These are phyloP conservation scores for Geotrichum candidum DNA, from an alignment of 1,139 yeast species.

Conservation along the genomic window DNA sequence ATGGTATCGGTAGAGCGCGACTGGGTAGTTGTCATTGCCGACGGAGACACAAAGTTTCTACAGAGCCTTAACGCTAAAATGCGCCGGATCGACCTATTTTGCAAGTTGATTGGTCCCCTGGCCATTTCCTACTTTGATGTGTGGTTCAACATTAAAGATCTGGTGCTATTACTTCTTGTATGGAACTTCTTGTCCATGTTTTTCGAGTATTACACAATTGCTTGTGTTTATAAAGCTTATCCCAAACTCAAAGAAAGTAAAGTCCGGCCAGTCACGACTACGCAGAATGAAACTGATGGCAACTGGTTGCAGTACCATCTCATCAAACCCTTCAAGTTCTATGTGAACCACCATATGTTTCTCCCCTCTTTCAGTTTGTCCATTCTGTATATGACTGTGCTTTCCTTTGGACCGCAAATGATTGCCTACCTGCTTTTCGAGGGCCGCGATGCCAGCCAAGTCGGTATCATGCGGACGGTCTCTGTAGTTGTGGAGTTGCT, in stretches of 20 bases:
- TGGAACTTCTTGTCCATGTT: slow-evolving; percentile 31
- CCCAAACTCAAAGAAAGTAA: slow-evolving; percentile 7
- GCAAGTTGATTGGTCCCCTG: slow-evolving; percentile 38
- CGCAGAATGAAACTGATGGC: not conserved
- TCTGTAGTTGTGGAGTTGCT: slow-evolving; percentile 33
- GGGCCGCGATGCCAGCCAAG: slow-evolving; percentile 29
- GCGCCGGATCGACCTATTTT: slow-evolving; percentile 37
- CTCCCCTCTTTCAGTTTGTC: slow-evolving; percentile 41
- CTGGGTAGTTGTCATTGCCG: slow-evolving; percentile 39
- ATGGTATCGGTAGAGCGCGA: slow-evolving; percentile 39
- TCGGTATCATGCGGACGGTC: slow-evolving; percentile 32
- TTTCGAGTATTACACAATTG: slow-evolving; percentile 34
- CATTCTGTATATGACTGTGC: slow-evolving; percentile 34
- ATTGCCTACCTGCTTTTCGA: slow-evolving; percentile 32
- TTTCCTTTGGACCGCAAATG: slow-evolving; percentile 36
- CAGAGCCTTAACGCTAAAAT: slow-evolving; percentile 33
- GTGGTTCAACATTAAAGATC: slow-evolving; percentile 22
- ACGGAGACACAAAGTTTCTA: slow-evolving; percentile 26
- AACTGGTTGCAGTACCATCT: not conserved
- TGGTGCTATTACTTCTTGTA: slow-evolving; percentile 28
- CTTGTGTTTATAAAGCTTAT: slow-evolving; percentile 31
- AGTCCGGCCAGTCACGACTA: not conserved
- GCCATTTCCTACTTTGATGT: slow-evolving; percentile 34
- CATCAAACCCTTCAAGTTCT: slow-evolving; percentile 35
- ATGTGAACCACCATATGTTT: slow-evolving; percentile 45